phyloP scores from a whole-genome alignment of 441 rosid species.

The Adansonia gregorii region DNA sequence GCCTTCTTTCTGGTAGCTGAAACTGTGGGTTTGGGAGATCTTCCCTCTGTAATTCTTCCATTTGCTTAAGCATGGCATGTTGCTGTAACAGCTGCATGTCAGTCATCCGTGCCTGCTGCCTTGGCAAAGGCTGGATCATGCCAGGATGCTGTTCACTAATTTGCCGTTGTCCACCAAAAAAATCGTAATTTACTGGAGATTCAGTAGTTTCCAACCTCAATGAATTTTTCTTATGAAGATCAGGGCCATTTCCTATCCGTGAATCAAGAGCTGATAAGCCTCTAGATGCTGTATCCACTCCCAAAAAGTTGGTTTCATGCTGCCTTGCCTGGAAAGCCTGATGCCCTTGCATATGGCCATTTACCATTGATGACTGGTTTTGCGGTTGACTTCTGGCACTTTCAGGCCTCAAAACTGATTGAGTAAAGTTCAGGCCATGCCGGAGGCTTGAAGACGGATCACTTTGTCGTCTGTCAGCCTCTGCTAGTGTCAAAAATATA shows the following conservation, averaged over 20 bases:
- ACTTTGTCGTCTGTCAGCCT: constrained; percentile 50
- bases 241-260: constrained; percentile 50
- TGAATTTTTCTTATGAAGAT: constrained; percentile 53
- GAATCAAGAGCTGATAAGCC: constrained; percentile 53
- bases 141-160: constrained; percentile 58
- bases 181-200: constrained; percentile 69
- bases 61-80: constrained; percentile 64
- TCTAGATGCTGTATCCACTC: constrained; percentile 57
- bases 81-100: constrained; percentile 82
- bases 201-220: constrained; percentile 60
- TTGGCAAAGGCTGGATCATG: constrained; percentile 61
- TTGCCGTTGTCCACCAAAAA: constrained; percentile 74
- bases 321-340: constrained; percentile 51
- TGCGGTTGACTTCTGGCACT: constrained; percentile 49
- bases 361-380: constrained; percentile 49
- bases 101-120: constrained; percentile 64
- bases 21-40: constrained; percentile 59
- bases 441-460: constrained; percentile 50
- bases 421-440: constrained; percentile 55
- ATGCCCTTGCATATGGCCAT: constrained; percentile 68
- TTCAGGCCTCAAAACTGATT: constrained; percentile 59
- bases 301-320: constrained; percentile 60
- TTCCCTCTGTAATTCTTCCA: constrained; percentile 74
- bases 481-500: constrained; percentile 51
- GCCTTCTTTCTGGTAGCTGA: constrained; percentile 57